A percentile compares a stretch with the other conserved stretches of the same genome.
Conservation (phyloP, 2,329 filamentous ascomycete species). For the Paramyrothecium sp. region DNA sequence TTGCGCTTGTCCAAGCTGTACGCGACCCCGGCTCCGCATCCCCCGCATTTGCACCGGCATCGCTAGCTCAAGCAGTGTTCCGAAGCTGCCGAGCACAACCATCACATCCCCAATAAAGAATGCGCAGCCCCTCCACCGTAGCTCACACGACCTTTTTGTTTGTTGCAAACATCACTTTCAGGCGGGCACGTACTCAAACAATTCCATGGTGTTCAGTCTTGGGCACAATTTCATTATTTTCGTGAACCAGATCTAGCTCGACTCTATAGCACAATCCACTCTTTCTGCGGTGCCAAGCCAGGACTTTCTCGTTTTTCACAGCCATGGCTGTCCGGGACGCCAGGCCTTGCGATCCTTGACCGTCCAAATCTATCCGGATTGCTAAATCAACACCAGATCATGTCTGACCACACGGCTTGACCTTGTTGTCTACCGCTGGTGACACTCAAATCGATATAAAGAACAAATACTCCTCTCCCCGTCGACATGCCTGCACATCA, state of each 20-base stretch:
- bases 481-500: neutral
- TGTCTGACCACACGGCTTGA: neutral
- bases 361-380: neutral
- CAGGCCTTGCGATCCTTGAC: neutral
- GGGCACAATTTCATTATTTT: neutral
- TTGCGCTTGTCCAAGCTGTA: no score
- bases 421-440: no score
- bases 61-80: no score
- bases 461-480: neutral
- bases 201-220: neutral
- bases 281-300: neutral
- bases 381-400: neutral
- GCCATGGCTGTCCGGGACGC: neutral
- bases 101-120: no score
- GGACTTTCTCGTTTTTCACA: neutral
- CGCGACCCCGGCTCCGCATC: no score
- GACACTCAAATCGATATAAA: neutral
- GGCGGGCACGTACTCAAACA: no score
- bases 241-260: neutral
- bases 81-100: no score
- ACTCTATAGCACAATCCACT: neutral
- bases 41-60: no score
- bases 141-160: no score
- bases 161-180: no score
- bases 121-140: no score